These are phyloP conservation scores for Solanum tacnaense DNA, from an alignment of 257 asterid species.

Conservation along the genomic window DNA sequence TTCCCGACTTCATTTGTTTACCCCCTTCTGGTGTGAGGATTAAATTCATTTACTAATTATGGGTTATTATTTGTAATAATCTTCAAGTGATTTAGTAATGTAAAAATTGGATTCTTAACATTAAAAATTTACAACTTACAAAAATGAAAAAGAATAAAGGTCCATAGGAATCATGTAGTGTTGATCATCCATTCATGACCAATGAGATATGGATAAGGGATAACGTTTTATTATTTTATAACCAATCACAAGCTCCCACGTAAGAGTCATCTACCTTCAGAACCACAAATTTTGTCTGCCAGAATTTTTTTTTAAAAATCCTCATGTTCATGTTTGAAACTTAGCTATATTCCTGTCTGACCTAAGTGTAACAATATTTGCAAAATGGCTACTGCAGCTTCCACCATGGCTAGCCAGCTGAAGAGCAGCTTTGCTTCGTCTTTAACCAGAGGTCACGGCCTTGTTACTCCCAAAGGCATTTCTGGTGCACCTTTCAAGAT, in stretches of 20 bases:
- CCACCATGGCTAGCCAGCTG: slow-evolving; percentile 80
- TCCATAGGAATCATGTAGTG: not conserved
- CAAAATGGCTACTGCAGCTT: slow-evolving; percentile 67
- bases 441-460: slow-evolving; percentile 21
- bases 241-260: not conserved
- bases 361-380: not conserved
- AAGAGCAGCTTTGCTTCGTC: slow-evolving; percentile 55
- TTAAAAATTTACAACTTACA: not conserved
- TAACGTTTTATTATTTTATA: not conserved
- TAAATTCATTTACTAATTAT: not conserved
- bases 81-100: not conserved
- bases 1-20: not conserved
- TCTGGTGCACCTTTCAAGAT: slow-evolving; percentile 66
- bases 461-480: slow-evolving; percentile 66
- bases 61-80: not conserved
- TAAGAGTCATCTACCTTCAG: not conserved
- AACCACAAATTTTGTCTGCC: slow-evolving; percentile 35
- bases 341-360: slow-evolving; percentile 8
- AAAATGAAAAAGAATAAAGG: slow-evolving; percentile 9
- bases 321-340: not conserved
- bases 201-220: not conserved
- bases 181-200: not conserved
- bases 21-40: not conserved
- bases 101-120: not conserved
- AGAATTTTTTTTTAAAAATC: slow-evolving; percentile 11